phyloP scores from a whole-genome alignment of 306 rosid species.

The Erythrophleum fordii region DNA sequence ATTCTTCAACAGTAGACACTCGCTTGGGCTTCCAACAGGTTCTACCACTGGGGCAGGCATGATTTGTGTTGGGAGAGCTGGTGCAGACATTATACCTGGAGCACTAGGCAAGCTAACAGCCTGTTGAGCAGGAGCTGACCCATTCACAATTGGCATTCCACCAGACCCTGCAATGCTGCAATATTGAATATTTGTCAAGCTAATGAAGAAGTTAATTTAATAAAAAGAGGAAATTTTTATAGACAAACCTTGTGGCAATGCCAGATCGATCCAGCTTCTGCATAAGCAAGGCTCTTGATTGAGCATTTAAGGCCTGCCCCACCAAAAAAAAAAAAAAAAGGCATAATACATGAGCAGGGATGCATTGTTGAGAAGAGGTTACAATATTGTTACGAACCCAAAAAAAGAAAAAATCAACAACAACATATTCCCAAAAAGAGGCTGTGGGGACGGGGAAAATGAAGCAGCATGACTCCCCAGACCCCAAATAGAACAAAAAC shows the following conservation, averaged over 20 bases:
- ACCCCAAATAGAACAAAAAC: not conserved
- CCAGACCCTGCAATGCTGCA: constrained; percentile 76
- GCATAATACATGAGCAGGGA: constrained; percentile 20
- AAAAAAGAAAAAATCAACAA: not conserved
- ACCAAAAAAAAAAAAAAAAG: too few relatives aligned
- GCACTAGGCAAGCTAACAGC: constrained; percentile 68
- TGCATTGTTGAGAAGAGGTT: not conserved
- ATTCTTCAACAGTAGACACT: constrained; percentile 87
- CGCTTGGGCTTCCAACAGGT: constrained; percentile 84
- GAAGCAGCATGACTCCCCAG: not conserved
- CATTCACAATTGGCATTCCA: constrained; percentile 73
- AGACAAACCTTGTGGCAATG: constrained; percentile 74
- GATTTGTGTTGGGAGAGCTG: constrained; percentile 57
- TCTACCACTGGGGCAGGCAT: constrained; percentile 59
- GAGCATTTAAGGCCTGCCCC: constrained; percentile 95
- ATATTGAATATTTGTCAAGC: constrained; percentile 21
- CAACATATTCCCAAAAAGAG: not conserved
- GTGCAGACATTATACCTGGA: constrained; percentile 53
- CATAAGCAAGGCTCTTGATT: constrained; percentile 95
- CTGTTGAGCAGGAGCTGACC: constrained; percentile 67
- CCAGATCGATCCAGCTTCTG: constrained; percentile 93
- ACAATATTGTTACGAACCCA: not conserved
- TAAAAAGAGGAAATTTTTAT: constrained; percentile 1
- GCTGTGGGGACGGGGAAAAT: not conserved
- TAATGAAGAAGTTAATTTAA: not conserved